Evolutionary conservation across 129 eudicot species (phyloP).

Genomic region (Tagetes erecta): DNA sequence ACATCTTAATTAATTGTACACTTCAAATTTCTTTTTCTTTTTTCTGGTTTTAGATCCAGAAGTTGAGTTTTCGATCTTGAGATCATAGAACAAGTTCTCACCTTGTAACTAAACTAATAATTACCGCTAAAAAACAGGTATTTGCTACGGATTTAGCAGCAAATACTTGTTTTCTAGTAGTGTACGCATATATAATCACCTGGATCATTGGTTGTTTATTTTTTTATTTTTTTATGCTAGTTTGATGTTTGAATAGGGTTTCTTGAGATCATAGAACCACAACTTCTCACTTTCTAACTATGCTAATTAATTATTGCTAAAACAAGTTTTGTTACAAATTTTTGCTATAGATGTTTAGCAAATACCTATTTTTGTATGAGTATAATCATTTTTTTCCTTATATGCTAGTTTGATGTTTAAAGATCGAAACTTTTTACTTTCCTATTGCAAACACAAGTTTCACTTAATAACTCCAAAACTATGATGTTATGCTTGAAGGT

Average conservation of each 20-base stretch:
- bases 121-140: neutral
- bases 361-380: neutral
- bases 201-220: too few species aligned
- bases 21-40: neutral
- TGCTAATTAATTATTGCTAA: too few species aligned
- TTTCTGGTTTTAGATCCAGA: neutral
- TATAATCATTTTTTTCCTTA: constrained; percentile 3
- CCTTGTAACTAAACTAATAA: neutral
- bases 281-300: neutral
- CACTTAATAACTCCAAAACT: neutral
- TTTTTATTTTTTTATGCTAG: too few species aligned
- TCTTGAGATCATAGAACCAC: neutral
- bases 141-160: neutral
- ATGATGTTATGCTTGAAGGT: constrained; percentile 24
- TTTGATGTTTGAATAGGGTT: neutral
- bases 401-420: neutral
- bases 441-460: constrained; percentile 19
- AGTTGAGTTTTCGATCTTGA: constrained; percentile 16
- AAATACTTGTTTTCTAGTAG: neutral
- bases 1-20: neutral
- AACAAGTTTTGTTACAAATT: neutral
- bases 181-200: neutral
- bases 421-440: constrained; percentile 12
- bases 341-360: neutral
- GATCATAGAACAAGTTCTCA: constrained; percentile 5